Evolutionary conservation across 805 yeast species (phyloP).

Genomic region (Candida pseudofarinosa): DNA sequence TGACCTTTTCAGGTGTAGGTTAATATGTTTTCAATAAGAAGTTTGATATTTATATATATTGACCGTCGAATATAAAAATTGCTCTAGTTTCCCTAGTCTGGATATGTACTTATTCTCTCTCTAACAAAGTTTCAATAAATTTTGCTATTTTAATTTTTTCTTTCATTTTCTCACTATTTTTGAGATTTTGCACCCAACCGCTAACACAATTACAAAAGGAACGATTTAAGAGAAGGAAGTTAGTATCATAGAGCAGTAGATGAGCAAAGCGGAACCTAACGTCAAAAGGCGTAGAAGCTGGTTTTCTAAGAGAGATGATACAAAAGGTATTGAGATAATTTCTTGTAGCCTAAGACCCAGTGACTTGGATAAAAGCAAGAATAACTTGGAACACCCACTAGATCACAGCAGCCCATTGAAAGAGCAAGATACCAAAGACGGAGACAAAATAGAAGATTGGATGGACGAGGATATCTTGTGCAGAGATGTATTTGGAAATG

Average conservation of each 20-base stretch:
- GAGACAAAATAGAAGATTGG: neutral
- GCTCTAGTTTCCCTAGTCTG: too few relatives aligned
- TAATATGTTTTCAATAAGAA: too few relatives aligned
- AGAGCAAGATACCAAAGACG: neutral
- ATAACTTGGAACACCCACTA: neutral
- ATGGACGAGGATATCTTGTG: neutral
- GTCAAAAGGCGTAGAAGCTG: conserved; percentile 5
- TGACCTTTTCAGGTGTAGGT: too few relatives aligned
- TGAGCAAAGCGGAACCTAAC: conserved; percentile 2
- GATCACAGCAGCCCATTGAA: conserved; percentile 3
- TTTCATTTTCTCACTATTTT: neutral
- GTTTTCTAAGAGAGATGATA: conserved; percentile 3
- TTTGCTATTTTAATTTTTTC: neutral
- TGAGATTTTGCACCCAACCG: conserved; percentile 3
- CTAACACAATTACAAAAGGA: conserved; percentile 6
- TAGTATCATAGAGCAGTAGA: neutral
- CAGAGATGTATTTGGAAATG: neutral
- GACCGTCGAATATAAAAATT: too few relatives aligned
- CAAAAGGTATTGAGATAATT: neutral
- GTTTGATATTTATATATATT: too few relatives aligned
- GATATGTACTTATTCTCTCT: neutral
- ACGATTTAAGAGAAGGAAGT: neutral
- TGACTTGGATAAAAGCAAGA: neutral
- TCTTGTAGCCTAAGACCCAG: neutral
- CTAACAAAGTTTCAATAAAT: neutral